Base-by-base conservation (phyloP, 257 asterid species). In the Phtheirospermum japonicum region DNA sequence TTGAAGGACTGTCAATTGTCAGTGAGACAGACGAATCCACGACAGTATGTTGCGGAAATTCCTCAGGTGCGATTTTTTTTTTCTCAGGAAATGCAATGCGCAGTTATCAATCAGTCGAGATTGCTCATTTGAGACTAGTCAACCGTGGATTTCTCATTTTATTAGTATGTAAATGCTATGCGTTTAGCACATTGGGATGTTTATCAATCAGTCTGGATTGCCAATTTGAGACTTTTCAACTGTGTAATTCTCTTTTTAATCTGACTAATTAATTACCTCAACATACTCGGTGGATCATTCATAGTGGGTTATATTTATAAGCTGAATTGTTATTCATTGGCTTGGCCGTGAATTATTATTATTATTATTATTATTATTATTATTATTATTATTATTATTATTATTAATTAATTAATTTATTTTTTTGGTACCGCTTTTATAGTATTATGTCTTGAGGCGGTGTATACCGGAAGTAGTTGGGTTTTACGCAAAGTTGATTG, bases 21-120 rank as follows among this genome's bases (percentile, higher is more conserved):
- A 9, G 99, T 93, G 82, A 89, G 79, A 82, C 99, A 93, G 74
- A 88, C 82, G 72, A 93, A 93, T 81, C 97, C 99, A 9, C 85
- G 99, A 18, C 99, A 89, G 75, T 93, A 93, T 66, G 97, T 89
- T 59, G 99, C 99, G 0, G 79, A 82, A 58, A 89, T 93, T 70
- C 95, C 97, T 59, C 97, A 85, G 99, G 99, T 89, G 59, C 71
- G 67, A 28, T 37, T 48, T 5, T 20, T 16, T 50, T 31, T 46
- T 40, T 4, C 49, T 13, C 36, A 6, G 36, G 9, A 2, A 33
- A 2, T 33, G 39, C 39, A 33, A 5, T 33, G 9, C 9, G 9
- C 9, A 18, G 10, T 39, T 36, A 10, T 40, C 28, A 48, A 20
- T 62, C 37, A 51, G 16, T 19, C 4, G 46, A 23, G 31, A 23